Evolutionary conservation across 2,329 filamentous ascomycete species (phyloP).

Genomic region (Trichoderma koningiopsis): DNA sequence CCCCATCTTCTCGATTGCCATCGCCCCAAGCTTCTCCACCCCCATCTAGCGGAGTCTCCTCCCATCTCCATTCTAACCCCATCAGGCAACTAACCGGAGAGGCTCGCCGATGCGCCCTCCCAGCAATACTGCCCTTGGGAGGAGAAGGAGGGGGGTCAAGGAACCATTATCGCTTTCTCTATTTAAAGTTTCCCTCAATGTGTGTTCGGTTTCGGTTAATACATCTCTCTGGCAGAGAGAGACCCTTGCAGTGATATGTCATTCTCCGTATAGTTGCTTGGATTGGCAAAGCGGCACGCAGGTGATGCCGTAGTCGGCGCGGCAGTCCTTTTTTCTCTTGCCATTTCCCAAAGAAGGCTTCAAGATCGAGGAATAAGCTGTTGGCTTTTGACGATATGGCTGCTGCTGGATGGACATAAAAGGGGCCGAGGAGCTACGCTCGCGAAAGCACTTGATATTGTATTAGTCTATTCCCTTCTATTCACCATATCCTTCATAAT

Average conservation of each 20-base stretch:
- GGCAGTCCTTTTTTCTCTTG: background rate
- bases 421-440: background rate
- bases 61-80: slow-evolving; percentile 3
- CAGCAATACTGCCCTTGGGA: background rate
- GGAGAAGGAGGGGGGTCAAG: background rate
- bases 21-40: background rate
- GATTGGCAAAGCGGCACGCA: background rate
- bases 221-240: background rate
- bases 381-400: background rate
- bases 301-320: background rate
- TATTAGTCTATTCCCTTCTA: background rate
- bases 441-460: background rate
- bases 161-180: background rate
- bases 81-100: slow-evolving; percentile 23
- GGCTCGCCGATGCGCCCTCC: slow-evolving; percentile 7
- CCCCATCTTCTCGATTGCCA: background rate
- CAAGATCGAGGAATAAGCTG: background rate
- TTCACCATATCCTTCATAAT: background rate
- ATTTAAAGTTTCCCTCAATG: background rate
- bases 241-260: background rate
- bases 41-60: slow-evolving; percentile 5
- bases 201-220: background rate
- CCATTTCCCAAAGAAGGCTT: background rate
- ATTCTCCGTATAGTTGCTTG: slow-evolving; percentile 21
- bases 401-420: background rate